phyloP scores from a whole-genome alignment of 2,329 filamentous ascomycete species.

The Aulographum hederae region DNA sequence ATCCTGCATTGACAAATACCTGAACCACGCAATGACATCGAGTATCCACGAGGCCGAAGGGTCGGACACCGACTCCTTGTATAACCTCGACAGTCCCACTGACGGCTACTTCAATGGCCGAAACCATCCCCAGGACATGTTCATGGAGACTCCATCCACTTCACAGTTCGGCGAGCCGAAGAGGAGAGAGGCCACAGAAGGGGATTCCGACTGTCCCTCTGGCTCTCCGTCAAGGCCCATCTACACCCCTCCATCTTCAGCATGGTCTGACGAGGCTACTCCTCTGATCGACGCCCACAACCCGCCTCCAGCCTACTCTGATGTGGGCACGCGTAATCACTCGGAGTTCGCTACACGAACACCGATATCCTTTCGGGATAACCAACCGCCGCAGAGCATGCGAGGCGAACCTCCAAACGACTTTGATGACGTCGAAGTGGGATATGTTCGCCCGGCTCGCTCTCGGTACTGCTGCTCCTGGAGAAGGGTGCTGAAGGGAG shows the following conservation, averaged over 20 bases:
- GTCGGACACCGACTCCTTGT: neutral
- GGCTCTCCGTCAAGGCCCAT: constrained; percentile 5
- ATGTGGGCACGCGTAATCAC: constrained; percentile 4
- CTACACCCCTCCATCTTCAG: constrained; percentile 1
- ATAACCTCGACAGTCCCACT: constrained; percentile 1
- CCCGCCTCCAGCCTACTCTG: constrained; percentile 11
- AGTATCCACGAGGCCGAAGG: constrained; percentile 8
- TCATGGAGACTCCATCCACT: constrained; percentile 7
- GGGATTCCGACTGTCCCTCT: constrained; percentile 3
- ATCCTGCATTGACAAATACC: no score
- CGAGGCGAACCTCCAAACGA: no score
- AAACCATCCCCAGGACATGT: constrained; percentile 6
- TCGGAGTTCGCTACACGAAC: no score
- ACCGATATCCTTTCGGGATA: no score
- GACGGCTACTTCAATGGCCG: constrained; percentile 9
- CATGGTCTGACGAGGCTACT: constrained; percentile 4
- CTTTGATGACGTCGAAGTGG: no score
- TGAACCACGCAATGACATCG: constrained; percentile 9
- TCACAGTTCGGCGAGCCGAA: constrained; percentile 8
- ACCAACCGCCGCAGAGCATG: no score
- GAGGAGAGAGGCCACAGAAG: constrained; percentile 8
- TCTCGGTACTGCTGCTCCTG: no score
- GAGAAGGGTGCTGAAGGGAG: no score
- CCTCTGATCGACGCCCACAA: constrained; percentile 6
- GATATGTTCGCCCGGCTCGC: no score